phyloP scores from a whole-genome alignment of 1,139 yeast genomes.

The Eremothecium sinecaudum region DNA sequence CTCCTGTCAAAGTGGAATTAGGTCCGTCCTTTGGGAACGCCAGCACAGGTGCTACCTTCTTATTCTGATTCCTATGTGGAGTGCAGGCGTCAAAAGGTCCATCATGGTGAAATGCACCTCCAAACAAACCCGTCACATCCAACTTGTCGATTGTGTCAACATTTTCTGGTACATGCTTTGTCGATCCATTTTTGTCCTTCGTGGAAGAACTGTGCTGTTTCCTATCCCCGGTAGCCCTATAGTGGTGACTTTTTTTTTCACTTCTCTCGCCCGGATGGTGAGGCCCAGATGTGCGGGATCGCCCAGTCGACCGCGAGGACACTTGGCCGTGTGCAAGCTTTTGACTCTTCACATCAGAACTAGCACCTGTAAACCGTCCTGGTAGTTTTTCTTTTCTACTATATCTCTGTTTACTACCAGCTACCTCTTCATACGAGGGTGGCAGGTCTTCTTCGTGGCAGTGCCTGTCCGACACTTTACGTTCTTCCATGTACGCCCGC shows the following conservation, averaged over 20 bases:
- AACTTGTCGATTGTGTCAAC: conserved; percentile 89
- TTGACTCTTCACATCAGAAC: not conserved
- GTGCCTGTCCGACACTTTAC: conserved; percentile 6
- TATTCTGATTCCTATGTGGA: conserved; percentile 84
- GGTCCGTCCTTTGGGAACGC: conserved; percentile 97
- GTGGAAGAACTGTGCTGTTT: conserved; percentile 24
- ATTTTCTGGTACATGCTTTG: conserved; percentile 36
- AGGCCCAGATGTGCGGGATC: not conserved
- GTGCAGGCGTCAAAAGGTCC: conserved; percentile 99
- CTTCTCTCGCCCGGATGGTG: conserved; percentile 6
- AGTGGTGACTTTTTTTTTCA: conserved; percentile 13
- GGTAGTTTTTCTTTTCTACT: conserved; percentile 40
- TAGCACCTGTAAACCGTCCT: conserved; percentile 4
- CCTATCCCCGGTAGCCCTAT: conserved; percentile 6
- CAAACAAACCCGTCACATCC: conserved; percentile 91
- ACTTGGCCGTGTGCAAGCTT: conserved; percentile 1
- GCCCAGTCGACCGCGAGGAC: not conserved
- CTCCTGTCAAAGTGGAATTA: conserved; percentile 72
- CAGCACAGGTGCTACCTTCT: conserved; percentile 77
- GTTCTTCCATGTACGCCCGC: conserved; percentile 22
- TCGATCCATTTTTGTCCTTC: conserved; percentile 39
- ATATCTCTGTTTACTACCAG: conserved; percentile 42
- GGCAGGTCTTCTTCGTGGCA: conserved; percentile 30
- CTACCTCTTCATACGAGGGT: conserved; percentile 64
- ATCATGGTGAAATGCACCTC: conserved; percentile 95